phyloP scores from a whole-genome alignment of 208 protist species.

The Wallacemonas rigidus region DNA sequence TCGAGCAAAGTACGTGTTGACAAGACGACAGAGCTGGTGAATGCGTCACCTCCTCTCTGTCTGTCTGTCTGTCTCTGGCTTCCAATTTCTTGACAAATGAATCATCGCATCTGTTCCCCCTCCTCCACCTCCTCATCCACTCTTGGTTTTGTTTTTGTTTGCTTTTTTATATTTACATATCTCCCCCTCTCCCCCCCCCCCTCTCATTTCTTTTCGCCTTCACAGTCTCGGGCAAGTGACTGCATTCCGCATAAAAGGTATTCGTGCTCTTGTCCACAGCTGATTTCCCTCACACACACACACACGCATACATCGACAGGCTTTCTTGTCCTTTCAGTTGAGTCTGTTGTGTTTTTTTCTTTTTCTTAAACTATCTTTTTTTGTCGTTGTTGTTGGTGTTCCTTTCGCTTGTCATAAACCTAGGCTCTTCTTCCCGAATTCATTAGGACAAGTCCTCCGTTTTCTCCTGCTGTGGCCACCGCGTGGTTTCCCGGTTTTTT shows the following conservation, averaged over 20 bases:
- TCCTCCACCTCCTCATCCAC: neutral
- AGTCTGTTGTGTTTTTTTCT: neutral
- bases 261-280: slow-evolving; percentile 2
- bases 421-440: no score
- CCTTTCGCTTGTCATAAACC: no score
- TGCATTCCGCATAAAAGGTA: neutral
- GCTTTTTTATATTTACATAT: neutral
- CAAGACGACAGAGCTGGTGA: no score
- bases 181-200: neutral
- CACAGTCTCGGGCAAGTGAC: neutral
- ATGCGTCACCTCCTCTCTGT: no score
- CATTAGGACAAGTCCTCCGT: neutral
- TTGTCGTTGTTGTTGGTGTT: no score
- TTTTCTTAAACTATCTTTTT: neutral
- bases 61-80: no score
- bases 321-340: neutral
- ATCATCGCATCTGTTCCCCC: neutral
- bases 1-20: no score
- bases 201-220: neutral
- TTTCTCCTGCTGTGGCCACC: neutral
- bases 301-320: neutral
- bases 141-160: neutral
- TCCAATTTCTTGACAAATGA: no score
- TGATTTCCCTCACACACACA: slow-evolving; percentile 14
- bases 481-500: neutral